Evolutionary conservation across 148 eudicot species (phyloP), one percentile per base, ranked within the genome.

Genomic region (Euryodendron excelsum): DNA sequence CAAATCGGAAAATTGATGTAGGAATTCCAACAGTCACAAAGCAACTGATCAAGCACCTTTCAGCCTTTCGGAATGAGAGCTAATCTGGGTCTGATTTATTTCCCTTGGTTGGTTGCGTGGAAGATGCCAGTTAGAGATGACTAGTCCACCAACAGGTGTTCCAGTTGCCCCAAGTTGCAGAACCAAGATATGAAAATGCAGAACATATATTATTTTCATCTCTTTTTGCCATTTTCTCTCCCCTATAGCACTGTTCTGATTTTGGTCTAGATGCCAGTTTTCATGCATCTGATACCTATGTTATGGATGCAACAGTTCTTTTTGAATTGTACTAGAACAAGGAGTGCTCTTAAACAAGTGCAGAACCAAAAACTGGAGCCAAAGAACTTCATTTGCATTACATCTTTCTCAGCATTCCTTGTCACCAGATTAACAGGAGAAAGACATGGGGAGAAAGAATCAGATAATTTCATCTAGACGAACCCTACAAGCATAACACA

Each of bases 61-160:
- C 64, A 79, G 78, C 87, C 97, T 18, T 93, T 94, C 62, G 89
- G 84, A 83, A 89, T 93, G 37, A 82, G 77, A 58, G 87, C 87
- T 30, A 87, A 72, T 48, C 69, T 89, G 61, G 97, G 94, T 30
- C 1, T 75, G 59, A 75, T 85, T 72, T 90, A 85, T 47, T 90
- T 80, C 77, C 74, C 89, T 15, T 94, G 91, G n/a, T 73, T 87
- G 90, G 94, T 86, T 91, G 86, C 93, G 87, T 41, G 34, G 86
- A 2, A 82, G 67, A 36, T 92, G 98, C 83, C 88, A 88, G 65
- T 62, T 94, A 63, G 88, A 90, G 90, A 85, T 94, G 91, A 90
- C 91, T 1, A 86, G 94, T 79, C 98, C 98, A 30, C 98, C 98
- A 17, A 83, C 72, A 7, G 96, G 98, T 5, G 73, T 88, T 33